phyloP scores from a whole-genome alignment of 345 rosid species.

The Gynandropsis gynandra region DNA sequence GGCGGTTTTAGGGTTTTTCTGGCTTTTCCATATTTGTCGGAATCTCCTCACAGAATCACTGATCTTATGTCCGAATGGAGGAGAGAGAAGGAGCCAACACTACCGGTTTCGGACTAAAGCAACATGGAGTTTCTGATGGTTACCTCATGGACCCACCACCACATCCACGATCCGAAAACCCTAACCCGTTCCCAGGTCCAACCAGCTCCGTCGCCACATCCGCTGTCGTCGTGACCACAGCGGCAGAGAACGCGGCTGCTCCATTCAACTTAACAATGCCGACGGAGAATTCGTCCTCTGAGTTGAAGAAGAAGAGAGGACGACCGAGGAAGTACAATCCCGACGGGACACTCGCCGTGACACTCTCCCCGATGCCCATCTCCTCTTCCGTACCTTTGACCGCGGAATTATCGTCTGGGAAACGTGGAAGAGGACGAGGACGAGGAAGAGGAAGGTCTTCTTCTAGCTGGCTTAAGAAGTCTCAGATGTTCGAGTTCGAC shows the following conservation, averaged over 20 bases:
- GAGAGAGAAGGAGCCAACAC: conserved; percentile 45
- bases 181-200: conserved; percentile 31
- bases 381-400: conserved; percentile 75
- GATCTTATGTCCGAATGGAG: conserved; percentile 44
- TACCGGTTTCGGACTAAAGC: conserved; percentile 33
- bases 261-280: conserved; percentile 25
- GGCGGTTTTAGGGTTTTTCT: conserved; percentile 16
- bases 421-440: conserved; percentile 58
- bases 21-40: conserved; percentile 30
- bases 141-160: conserved; percentile 35
- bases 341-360: conserved; percentile 44
- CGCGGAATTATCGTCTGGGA: conserved; percentile 44
- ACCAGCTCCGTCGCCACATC: conserved; percentile 13
- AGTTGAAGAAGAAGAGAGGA: conserved; percentile 79
- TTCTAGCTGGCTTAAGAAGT: conserved; percentile 44
- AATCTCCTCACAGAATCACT: conserved; percentile 16
- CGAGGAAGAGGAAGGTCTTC: conserved; percentile 28
- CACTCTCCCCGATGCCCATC: conserved; percentile 88
- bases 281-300: conserved; percentile 29
- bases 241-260: conserved; percentile 20
- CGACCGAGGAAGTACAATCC: conserved; percentile 80
- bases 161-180: conserved; percentile 39
- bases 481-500: conserved; percentile 43
- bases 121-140: conserved; percentile 45
- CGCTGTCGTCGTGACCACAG: conserved; percentile 9